phyloP scores from a whole-genome alignment of 345 rosid genomes.

The Gossypioides kirkii region DNA sequence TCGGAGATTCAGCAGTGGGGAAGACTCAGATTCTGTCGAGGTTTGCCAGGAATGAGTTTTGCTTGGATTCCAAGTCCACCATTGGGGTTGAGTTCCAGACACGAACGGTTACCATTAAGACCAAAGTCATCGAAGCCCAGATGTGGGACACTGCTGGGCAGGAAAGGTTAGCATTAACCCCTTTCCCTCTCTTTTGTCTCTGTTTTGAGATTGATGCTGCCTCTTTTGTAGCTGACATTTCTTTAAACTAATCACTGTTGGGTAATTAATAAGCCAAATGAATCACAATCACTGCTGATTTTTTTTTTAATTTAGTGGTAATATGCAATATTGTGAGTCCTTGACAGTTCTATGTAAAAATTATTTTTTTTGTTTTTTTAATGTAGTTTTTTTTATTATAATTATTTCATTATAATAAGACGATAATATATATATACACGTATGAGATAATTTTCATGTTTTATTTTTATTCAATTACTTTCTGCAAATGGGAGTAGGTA shows the following conservation, averaged over 20 bases:
- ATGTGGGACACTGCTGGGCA: conserved; percentile 98
- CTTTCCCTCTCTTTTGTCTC: background rate
- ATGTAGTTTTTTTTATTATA: no score
- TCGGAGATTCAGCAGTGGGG: conserved; percentile 82
- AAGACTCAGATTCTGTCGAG: conserved; percentile 76
- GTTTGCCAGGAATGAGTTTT: conserved; percentile 65
- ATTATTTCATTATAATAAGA: no score
- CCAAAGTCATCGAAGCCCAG: conserved; percentile 77
- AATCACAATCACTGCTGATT: background rate
- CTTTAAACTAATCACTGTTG: background rate
- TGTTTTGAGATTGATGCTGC: background rate
- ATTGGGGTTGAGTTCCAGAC: conserved; percentile 89
- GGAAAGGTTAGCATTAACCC: conserved; percentile 59
- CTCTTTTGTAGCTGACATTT: background rate
- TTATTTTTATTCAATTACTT: no score
- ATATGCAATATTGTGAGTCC: no score
- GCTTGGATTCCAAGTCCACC: conserved; percentile 70
- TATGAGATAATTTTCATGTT: no score
- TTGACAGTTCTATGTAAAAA: no score
- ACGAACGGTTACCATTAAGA: conserved; percentile 49
- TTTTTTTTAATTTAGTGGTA: no score
- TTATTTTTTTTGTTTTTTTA: no score
- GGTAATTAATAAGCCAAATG: background rate
- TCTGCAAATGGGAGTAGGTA: background rate
- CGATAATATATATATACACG: no score